These are phyloP conservation scores for Oxyria digyna DNA, from an alignment of 148 eudicot species.

Conservation along the genomic window DNA sequence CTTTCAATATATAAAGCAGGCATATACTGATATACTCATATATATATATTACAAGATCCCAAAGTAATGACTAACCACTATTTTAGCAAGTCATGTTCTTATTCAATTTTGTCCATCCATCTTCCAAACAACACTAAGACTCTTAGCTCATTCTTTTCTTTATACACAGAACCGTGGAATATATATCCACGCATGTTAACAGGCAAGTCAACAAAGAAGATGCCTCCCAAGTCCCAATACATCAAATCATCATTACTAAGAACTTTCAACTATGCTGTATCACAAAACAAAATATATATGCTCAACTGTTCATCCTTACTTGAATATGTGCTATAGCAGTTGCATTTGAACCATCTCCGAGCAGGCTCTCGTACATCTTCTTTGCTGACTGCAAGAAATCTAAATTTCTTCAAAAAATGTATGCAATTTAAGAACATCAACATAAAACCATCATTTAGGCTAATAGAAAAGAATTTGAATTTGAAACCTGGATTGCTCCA, in stretches of 20 bases:
- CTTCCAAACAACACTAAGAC: neutral
- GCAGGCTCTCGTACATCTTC: slow-evolving; percentile 74
- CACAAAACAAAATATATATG: neutral
- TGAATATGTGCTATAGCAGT: slow-evolving; percentile 87
- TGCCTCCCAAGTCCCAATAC: neutral
- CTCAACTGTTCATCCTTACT: slow-evolving; percentile 24
- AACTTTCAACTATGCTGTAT: neutral
- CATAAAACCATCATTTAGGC: neutral
- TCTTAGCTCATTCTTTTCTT: neutral
- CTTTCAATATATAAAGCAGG: neutral
- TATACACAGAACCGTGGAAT: neutral
- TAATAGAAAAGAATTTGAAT: neutral
- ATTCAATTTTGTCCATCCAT: neutral
- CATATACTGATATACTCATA: no score
- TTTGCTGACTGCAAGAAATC: slow-evolving; percentile 59
- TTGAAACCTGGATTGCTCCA: slow-evolving; percentile 77
- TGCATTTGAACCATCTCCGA: slow-evolving; percentile 58
- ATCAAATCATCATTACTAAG: neutral
- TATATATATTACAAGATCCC: neutral
- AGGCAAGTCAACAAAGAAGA: neutral
- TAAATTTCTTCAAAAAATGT: neutral
- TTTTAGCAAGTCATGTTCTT: neutral
- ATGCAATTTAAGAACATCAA: neutral
- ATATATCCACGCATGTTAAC: neutral
- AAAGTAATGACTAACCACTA: neutral